These are phyloP conservation scores for Juncus effusus DNA, from an alignment of 176 grass and related monocot species.

Conservation along the genomic window DNA sequence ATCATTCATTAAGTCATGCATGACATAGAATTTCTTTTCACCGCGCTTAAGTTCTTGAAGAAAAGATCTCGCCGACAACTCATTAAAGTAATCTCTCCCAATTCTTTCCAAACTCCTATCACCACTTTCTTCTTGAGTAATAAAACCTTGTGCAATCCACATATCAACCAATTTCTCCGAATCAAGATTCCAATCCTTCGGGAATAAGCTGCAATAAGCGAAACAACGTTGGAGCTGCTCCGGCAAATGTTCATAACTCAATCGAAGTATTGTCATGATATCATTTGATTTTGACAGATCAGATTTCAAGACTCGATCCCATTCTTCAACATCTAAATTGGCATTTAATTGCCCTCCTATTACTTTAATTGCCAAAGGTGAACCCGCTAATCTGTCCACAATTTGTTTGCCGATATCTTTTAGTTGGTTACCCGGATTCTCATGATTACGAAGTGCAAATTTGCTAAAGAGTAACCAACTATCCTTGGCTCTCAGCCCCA, in stretches of 20 bases:
- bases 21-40: not conserved
- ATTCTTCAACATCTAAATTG: not conserved
- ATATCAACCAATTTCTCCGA: too few species aligned
- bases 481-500: constrained; percentile 3
- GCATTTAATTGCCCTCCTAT: not conserved
- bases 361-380: not conserved
- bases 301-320: constrained; percentile 6
- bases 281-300: constrained; percentile 3
- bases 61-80: constrained; percentile 41
- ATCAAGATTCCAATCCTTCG: too few species aligned
- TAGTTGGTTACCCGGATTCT: constrained; percentile 3
- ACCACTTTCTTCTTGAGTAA: not conserved
- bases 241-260: too few species aligned
- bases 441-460: constrained; percentile 5
- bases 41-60: constrained; percentile 23
- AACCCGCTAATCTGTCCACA: not conserved
- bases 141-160: constrained; percentile 5
- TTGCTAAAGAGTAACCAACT: not conserved
- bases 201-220: too few species aligned
- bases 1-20: constrained; percentile 40
- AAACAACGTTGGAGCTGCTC: too few species aligned
- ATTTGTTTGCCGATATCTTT: not conserved
- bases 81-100: constrained; percentile 12
- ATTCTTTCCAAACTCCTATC: not conserved
- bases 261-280: not conserved